Evolutionary conservation across 2,329 filamentous ascomycete genomes (phyloP), one percentile per base, ranked within the genome.

Genomic region (Sarocladiaceae sp.): DNA sequence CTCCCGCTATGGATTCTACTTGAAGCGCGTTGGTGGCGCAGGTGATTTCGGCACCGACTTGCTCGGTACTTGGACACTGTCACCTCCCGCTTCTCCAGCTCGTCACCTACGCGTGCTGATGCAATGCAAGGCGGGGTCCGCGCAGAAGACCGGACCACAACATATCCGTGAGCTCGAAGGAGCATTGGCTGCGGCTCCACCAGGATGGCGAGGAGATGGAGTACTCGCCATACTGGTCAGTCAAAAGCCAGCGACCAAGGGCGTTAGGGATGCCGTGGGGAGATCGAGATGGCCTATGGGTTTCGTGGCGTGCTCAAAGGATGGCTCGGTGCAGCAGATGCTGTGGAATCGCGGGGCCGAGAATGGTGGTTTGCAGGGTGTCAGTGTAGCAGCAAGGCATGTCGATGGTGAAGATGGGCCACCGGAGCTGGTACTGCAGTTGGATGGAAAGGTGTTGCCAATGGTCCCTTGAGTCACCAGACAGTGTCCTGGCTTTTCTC

Each of bases 141-240:
- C 71, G 17, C 69, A 71, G 53, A 72, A 73, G 42, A 66, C 75
- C 12, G 74, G 80, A 0, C 88, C 88, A 1, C 70, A 76, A 28
- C 71, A 83, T 44, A 70, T 90, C 8, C 80, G 88, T n/a, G 88
- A 93, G 69, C 76, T 93, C 3, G 88, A 90, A 63, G 93, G 93
- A 3, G 82, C 90, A 0, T 87, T 94, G 62, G 76, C 77, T 1
- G 84, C 83, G 12, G 87, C 88, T 6, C 91, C 90, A 1, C 71
- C 78, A 0, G 86, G 85, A 0, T 96, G 88, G 88, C 75, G 83
- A 51, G 81, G 79, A 0, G 65, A 73, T 1, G 76, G 79, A 13
- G 83, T 88, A 5, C 65, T 96, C 29, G 92, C 83, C 0, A 62
- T 96, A 15, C 68, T 97, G 51, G 86, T 88, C 22, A 79, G 83